Percentiles rank a stretch among this genome's conserved stretches.
phyloP scores from a whole-genome alignment of 2,329 filamentous ascomycete genomes.

The Shiraia sp. region DNA sequence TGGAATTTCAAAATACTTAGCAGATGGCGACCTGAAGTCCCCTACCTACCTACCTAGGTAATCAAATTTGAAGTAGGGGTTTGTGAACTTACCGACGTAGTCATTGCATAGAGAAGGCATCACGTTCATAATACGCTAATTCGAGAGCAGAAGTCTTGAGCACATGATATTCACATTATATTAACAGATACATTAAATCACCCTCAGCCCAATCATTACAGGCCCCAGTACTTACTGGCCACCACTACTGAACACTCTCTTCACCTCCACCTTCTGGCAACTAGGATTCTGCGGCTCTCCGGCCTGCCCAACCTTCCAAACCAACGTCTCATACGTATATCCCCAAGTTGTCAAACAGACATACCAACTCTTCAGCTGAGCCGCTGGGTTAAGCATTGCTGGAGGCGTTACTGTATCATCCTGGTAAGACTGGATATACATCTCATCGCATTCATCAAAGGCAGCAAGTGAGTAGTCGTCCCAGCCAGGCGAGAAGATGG shows the following conservation, averaged over 20 bases:
- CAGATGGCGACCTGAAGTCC: no score
- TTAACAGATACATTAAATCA: no score
- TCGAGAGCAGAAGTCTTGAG: no score
- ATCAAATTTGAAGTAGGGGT: no score
- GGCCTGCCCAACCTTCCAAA: constrained; percentile 45
- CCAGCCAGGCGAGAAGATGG: constrained; percentile 41
- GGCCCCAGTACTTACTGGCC: no score
- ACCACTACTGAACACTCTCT: constrained; percentile 27
- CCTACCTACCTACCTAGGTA: no score
- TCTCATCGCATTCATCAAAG: constrained; percentile 43
- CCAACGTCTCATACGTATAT: constrained; percentile 47
- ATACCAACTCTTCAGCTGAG: constrained; percentile 47
- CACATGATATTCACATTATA: no score
- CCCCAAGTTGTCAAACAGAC: constrained; percentile 44
- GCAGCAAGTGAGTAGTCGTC: constrained; percentile 27
- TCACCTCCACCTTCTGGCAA: constrained; percentile 47
- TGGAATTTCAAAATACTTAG: no score
- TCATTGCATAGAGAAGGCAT: no score
- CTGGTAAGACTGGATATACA: constrained; percentile 42
- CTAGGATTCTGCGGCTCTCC: constrained; percentile 48
- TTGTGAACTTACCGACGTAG: no score
- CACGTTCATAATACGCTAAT: no score
- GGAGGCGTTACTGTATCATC: constrained; percentile 45
- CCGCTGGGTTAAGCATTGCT: constrained; percentile 1
- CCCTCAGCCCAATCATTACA: no score